Evolutionary conservation across 1,139 yeast genomes (phyloP), one percentile per base, ranked within the genome.

Genomic region (Candida sanyaensis): DNA sequence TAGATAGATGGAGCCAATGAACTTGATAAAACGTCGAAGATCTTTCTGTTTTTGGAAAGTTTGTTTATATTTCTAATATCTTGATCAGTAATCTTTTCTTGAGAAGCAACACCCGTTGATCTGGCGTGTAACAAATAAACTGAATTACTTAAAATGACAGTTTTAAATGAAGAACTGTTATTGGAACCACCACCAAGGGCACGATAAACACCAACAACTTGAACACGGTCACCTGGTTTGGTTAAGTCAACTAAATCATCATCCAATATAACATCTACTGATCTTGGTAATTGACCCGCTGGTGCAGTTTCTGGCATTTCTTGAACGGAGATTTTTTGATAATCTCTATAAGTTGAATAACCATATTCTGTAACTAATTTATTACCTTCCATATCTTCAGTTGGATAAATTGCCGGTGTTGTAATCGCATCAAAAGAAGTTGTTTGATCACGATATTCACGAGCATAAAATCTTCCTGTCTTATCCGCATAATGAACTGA

Each of bases 271-370:
- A 93, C 88, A 63, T 93, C 99, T 37, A 93, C 81, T 2, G 96
- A 86, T 57, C 99, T 78, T 37, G 99, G 99, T 54, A 93, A 76
- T 68, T 93, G 99, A 50, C 99, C 99, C 1, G 98, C 96, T 13
- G 99, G 99, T 0, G 99, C 97, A 56, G 87, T 80, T 70, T 93
- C 99, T 1, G 99, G 99, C 93, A 95, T 89, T 71, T 93, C 99
- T 68, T 93, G 99, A 34, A 93, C 87, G 0, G 97, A 84, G 33
- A 93, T 80, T 41, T 91, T 88, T 69, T 93, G 99, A 63, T 93
- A 97, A 68, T 93, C 99, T 58, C 93, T 80, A 65, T 90, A 93
- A 21, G 96, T 90, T 21, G 95, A 87, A 63, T 86, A 88, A 4
- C 99, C 99, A 62, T 89, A 93, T 64, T 93, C 99, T 0, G 97